Evolutionary conservation across 129 eudicot species (phyloP).

Genomic region (Flaveria bidentis): DNA sequence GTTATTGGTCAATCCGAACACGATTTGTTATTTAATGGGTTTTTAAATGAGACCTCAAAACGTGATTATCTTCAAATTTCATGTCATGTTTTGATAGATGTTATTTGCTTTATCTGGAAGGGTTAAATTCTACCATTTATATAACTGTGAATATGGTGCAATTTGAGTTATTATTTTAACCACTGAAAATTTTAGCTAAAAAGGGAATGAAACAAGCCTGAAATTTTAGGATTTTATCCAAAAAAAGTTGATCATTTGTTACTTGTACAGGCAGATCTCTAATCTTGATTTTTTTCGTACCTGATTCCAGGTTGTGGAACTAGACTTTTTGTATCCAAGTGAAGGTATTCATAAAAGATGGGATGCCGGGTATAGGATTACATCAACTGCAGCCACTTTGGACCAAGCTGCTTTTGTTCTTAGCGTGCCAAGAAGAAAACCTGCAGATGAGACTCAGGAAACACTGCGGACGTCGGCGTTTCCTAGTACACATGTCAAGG

Average conservation of each 20-base stretch:
- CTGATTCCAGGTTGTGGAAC: conserved; percentile 70
- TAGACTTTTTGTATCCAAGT: conserved; percentile 86
- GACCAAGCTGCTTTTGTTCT: conserved; percentile 86
- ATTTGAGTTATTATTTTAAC: not conserved
- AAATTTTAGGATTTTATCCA: not conserved
- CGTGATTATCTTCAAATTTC: not conserved
- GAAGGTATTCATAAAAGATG: conserved; percentile 92
- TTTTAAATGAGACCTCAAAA: too few relatives aligned
- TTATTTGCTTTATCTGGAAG: too few relatives aligned
- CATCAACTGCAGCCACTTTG: conserved; percentile 72
- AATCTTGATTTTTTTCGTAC: conserved; percentile 5
- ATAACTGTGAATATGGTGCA: not conserved
- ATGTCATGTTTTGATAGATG: not conserved
- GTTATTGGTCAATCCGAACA: not conserved
- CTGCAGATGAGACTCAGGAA: conserved; percentile 74
- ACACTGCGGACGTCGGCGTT: conserved; percentile 81
- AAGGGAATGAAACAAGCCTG: not conserved
- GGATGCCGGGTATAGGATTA: conserved; percentile 86
- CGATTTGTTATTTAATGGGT: too few relatives aligned
- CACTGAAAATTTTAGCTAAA: not conserved
- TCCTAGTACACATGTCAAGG: conserved; percentile 96
- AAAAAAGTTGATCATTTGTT: not conserved
- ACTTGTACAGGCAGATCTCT: not conserved
- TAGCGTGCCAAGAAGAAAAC: conserved; percentile 73
- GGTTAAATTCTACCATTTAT: too few relatives aligned